phyloP scores from a whole-genome alignment of 2,329 filamentous ascomycete genomes.

The Teratosphaeria pseudoeucalypti region DNA sequence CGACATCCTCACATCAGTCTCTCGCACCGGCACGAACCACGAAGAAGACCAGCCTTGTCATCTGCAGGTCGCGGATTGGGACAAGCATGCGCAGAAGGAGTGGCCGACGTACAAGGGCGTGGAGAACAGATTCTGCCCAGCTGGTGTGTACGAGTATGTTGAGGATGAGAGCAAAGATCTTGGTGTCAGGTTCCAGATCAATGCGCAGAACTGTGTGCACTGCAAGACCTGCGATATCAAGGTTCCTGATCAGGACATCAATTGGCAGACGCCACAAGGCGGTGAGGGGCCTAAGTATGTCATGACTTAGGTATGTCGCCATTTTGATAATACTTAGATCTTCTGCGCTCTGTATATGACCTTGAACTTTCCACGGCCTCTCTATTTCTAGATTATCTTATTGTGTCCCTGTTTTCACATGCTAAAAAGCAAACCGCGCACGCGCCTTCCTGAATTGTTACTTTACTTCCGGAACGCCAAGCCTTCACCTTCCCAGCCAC shows the following conservation, averaged over 20 bases:
- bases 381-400: not conserved
- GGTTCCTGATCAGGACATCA: constrained; percentile 91
- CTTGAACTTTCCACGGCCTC: not conserved
- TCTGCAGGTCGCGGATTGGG: constrained; percentile 90
- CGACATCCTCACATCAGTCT: constrained; percentile 91
- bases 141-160: constrained; percentile 95
- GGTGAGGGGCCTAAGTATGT: constrained; percentile 64
- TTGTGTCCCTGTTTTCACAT: not conserved
- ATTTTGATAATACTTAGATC: not conserved
- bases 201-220: constrained; percentile 95
- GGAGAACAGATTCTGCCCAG: constrained; percentile 94
- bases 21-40: constrained; percentile 91
- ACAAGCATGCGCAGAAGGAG: constrained; percentile 70
- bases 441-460: not conserved
- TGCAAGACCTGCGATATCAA: constrained; percentile 99
- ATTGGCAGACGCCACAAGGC: constrained; percentile 79
- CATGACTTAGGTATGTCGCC: constrained; percentile 35
- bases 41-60: constrained; percentile 98
- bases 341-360: not conserved
- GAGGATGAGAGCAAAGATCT: constrained; percentile 80
- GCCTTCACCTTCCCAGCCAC: not conserved
- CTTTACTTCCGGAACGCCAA: not conserved
- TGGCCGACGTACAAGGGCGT: constrained; percentile 85
- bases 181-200: constrained; percentile 94
- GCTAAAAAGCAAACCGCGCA: not conserved